Conservation (phyloP, 2,329 filamentous ascomycete genomes). For the Paecilomyces niveus region DNA sequence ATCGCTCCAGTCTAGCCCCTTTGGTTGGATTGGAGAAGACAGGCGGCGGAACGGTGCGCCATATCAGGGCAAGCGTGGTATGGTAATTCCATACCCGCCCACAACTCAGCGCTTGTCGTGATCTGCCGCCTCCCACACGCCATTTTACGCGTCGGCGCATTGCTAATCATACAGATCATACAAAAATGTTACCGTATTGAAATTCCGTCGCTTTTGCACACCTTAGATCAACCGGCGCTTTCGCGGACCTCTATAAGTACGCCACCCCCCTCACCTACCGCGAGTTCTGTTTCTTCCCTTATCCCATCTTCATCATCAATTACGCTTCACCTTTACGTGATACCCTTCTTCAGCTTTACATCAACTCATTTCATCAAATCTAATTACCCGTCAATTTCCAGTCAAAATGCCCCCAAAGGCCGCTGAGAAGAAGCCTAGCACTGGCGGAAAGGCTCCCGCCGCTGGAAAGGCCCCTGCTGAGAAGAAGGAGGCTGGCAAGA, state of each 20-base stretch:
- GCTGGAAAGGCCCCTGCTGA: constrained; percentile 71
- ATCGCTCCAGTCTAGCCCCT: constrained; percentile 7
- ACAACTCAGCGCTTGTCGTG: constrained; percentile 16
- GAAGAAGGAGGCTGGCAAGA: constrained; percentile 99
- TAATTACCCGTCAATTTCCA: constrained; percentile 13
- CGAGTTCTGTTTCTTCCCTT: constrained; percentile 22
- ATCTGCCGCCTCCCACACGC: constrained; percentile 4
- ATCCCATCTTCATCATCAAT: constrained; percentile 11
- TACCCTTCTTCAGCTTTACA: constrained; percentile 2
- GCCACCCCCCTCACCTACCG: constrained; percentile 32
- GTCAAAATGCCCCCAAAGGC: constrained; percentile 93
- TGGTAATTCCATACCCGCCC: constrained; percentile 10
- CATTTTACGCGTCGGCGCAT: constrained; percentile 14
- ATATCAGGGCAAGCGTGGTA: constrained; percentile 22
- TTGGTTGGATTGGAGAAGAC: neutral
- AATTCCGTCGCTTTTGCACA: constrained; percentile 38
- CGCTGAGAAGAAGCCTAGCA: constrained; percentile 94
- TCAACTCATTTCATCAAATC: constrained; percentile 13
- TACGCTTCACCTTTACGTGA: constrained; percentile 11
- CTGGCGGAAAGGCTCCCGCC: constrained; percentile 84
- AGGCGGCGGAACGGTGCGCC: constrained; percentile 8
- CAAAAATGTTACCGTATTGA: constrained; percentile 34
- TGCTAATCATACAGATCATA: constrained; percentile 43
- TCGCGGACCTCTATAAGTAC: constrained; percentile 40
- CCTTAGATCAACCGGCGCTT: constrained; percentile 38